Base-by-base conservation (phyloP, 495 filamentous ascomycete genomes). In the Neurospora hispaniola region DNA sequence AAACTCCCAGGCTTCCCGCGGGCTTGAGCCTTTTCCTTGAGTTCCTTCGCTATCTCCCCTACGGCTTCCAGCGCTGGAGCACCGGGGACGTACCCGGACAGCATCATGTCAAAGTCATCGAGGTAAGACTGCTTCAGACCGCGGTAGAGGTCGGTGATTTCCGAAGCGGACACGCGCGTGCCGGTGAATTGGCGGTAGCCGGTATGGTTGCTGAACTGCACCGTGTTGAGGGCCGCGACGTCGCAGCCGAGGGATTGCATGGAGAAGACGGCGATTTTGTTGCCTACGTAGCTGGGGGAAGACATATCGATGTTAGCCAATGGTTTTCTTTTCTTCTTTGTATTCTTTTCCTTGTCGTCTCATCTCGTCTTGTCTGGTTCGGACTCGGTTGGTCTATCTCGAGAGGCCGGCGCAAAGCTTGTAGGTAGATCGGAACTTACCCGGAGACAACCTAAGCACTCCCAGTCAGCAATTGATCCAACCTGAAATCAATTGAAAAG, bases 181-280 rank as follows among this genome's bases (percentile, higher is more conserved):
- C 96, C 96, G 74, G 91, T 95, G 83, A 91, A 89, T 82, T 94
- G 93, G 40, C 86, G 84, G 81, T 99, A 99, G 38, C 92, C 96
- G 7, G 92, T 92, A 79, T 99, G 96, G 79, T 99, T 99, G 79
- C 94, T 97, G 82, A 96, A 98, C 75, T 99, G 90, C 20, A 99
- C 96, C 4, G 96, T 98, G 79, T 99, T 97, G 75, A 99, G 84
- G 10, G 93, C 91, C 11, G 94, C 90, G 4, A 97, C 94, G 76
- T 99, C 96, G 79, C 94, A 97, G 48, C 96, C 96, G 73, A 98
- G 84, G 2, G 91, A 89, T 80, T 98, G 95, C 87, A 99, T 90
- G 78, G 93, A 92, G 74, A 97, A 95, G 1, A 91, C 91, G 46
- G 94, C 94, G 85, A 98, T 97, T 76, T 93, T 94, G 78, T 99